phyloP scores from a whole-genome alignment of 2,329 filamentous ascomycete species.

The Xylariales sp. region DNA sequence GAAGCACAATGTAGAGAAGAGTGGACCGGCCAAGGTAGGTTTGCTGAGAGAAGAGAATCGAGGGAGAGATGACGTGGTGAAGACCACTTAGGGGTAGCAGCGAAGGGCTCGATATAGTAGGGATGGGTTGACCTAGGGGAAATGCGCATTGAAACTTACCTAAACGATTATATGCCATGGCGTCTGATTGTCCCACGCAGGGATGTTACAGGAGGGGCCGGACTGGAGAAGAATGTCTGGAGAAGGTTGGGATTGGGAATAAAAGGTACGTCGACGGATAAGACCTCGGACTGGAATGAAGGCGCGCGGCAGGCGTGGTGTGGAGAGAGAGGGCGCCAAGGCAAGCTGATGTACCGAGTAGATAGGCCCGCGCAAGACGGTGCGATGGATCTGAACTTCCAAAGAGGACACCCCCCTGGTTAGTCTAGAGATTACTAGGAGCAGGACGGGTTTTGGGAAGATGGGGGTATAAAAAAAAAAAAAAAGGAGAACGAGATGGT shows the following conservation, averaged over 20 bases:
- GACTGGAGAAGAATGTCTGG: neutral
- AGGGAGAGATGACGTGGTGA: neutral
- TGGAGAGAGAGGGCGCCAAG: neutral
- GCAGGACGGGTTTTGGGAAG: too few relatives aligned
- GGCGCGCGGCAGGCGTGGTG: neutral
- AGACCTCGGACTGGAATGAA: neutral
- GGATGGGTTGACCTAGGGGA: conserved; percentile 9
- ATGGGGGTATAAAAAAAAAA: too few relatives aligned
- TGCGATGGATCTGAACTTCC: neutral
- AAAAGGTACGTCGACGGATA: neutral
- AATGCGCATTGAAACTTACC: conserved; percentile 38
- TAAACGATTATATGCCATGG: conserved; percentile 72
- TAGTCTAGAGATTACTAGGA: too few relatives aligned
- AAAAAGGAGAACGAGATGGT: too few relatives aligned
- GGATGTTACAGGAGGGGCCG: neutral
- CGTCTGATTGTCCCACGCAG: conserved; percentile 14
- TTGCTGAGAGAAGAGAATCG: neutral
- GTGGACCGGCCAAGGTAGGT: neutral
- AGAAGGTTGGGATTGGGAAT: neutral
- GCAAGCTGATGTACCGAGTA: neutral
- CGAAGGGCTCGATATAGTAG: conserved; percentile 3
- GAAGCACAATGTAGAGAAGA: neutral
- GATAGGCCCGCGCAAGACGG: neutral
- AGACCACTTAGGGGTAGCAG: neutral
- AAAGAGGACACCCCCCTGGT: neutral